A percentile compares a stretch with the other conserved stretches of the same genome.
Evolutionary conservation across 345 rosid genomes (phyloP).

Genomic region (Ceriops decandra): DNA sequence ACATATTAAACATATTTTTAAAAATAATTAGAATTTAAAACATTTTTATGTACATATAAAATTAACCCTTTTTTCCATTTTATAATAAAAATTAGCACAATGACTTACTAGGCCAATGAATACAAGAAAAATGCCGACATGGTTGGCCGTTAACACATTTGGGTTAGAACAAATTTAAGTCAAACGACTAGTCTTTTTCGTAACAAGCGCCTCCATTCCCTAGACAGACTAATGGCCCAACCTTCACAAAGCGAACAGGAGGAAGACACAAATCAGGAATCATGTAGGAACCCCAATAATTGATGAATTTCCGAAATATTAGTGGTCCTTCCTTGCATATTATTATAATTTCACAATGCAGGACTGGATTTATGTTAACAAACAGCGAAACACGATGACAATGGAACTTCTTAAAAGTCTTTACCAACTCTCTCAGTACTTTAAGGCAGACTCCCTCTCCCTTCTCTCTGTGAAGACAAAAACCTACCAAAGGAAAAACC

Average conservation of each 20-base stretch:
- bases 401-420: background rate
- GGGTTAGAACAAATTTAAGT: no score
- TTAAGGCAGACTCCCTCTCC: no score
- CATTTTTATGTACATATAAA: no score
- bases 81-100: no score
- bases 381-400: background rate
- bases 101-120: background rate
- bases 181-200: no score
- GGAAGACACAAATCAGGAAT: background rate
- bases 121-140: background rate
- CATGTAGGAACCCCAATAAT: background rate
- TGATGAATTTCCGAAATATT: background rate
- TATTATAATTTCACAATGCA: conserved; percentile 20
- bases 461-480: conserved; percentile 9
- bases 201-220: no score
- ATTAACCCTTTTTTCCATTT: no score
- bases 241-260: background rate
- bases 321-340: conserved; percentile 12
- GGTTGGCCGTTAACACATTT: no score
- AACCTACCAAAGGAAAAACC: conserved; percentile 1
- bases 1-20: no score
- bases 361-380: background rate
- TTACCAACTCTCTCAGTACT: background rate
- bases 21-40: no score
- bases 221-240: no score